phyloP scores from a whole-genome alignment of 2,329 filamentous ascomycete species.

The Talaromyces pinophilus region DNA sequence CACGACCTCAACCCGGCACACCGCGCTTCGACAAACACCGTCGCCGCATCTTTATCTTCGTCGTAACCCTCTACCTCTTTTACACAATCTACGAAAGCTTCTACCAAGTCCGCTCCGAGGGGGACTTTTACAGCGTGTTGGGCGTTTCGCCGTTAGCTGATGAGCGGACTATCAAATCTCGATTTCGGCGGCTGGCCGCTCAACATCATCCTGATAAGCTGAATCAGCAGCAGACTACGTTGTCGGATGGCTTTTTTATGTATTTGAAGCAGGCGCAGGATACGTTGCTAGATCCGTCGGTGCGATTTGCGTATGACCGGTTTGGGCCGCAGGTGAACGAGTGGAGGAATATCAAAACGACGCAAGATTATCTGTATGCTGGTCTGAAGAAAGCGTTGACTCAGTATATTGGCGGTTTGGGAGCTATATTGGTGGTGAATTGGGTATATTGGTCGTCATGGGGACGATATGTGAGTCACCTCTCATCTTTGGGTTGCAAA shows the following conservation, averaged over 20 bases:
- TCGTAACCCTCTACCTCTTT: conserved; percentile 79
- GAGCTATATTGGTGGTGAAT: conserved; percentile 41
- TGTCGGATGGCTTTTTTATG: conserved; percentile 65
- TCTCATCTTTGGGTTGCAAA: background rate
- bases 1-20: conserved; percentile 69
- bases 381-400: conserved; percentile 57
- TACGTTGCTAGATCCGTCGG: conserved; percentile 72
- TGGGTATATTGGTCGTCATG: conserved; percentile 45
- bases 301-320: conserved; percentile 84
- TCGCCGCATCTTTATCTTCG: conserved; percentile 77
- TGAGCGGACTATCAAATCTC: conserved; percentile 77
- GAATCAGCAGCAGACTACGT: conserved; percentile 26
- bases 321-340: conserved; percentile 72
- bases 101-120: conserved; percentile 69
- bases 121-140: conserved; percentile 79
- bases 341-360: conserved; percentile 59
- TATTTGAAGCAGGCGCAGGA: conserved; percentile 82
- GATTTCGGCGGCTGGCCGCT: conserved; percentile 73
- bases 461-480: conserved; percentile 49
- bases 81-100: conserved; percentile 95
- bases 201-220: conserved; percentile 81
- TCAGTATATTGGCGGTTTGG: conserved; percentile 43
- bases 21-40: conserved; percentile 71
- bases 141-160: conserved; percentile 67
- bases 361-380: conserved; percentile 70